A percentile compares a stretch with the other conserved stretches of the same genome.
Evolutionary conservation across 2,329 filamentous ascomycete genomes (phyloP).

Genomic region (Exophiala bonariae): DNA sequence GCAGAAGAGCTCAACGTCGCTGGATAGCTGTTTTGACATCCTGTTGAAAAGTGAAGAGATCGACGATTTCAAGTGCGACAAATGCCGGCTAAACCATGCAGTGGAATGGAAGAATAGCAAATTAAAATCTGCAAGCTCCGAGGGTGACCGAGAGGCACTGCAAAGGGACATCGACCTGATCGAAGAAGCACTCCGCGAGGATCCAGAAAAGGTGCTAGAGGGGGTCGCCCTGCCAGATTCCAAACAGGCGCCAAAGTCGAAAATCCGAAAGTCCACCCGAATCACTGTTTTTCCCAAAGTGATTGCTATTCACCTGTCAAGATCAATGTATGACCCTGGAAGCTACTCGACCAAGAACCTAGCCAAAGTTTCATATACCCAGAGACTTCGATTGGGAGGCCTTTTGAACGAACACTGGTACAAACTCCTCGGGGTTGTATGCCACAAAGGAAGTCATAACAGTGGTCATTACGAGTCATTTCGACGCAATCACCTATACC

Average conservation of each 20-base stretch:
- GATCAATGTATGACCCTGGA: constrained; percentile 83
- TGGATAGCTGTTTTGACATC: constrained; percentile 87
- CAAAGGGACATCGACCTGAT: constrained; percentile 65
- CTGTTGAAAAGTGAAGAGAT: constrained; percentile 95
- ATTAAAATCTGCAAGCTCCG: constrained; percentile 55
- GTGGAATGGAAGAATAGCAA: constrained; percentile 64
- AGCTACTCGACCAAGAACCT: constrained; percentile 85
- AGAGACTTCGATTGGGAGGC: constrained; percentile 78
- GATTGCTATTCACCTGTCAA: constrained; percentile 85
- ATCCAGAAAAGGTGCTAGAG: constrained; percentile 76
- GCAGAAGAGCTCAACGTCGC: constrained; percentile 73
- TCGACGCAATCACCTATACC: constrained; percentile 74
- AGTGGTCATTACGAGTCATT: constrained; percentile 98
- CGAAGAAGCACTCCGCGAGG: constrained; percentile 67
- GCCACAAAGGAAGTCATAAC: constrained; percentile 92
- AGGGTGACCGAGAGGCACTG: constrained; percentile 52
- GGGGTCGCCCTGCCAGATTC: constrained; percentile 74
- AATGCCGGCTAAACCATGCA: constrained; percentile 83
- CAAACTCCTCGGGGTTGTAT: constrained; percentile 81
- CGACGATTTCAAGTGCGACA: constrained; percentile 94
- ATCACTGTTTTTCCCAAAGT: constrained; percentile 87
- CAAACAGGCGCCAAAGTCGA: constrained; percentile 73
- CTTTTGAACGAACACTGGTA: constrained; percentile 77
- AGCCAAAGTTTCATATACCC: constrained; percentile 90
- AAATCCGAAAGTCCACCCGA: constrained; percentile 82